Conservation (phyloP, 2,329 filamentous ascomycete species). For the Lithohypha guttulata region DNA sequence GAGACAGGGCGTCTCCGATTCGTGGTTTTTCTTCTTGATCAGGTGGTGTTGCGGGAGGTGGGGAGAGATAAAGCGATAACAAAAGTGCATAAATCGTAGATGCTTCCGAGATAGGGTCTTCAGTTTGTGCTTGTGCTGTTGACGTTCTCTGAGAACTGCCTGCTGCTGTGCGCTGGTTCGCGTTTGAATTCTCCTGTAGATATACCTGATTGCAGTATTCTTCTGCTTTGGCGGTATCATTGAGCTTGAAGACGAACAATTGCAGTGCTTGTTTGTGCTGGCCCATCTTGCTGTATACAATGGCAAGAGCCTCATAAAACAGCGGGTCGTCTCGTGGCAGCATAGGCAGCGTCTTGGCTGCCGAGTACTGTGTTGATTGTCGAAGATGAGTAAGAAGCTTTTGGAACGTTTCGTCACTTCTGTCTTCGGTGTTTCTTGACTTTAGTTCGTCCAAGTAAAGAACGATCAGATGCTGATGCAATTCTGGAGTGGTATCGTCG, state of each 20-base stretch:
- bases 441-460: constrained; percentile 52
- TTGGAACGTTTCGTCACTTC: constrained; percentile 42
- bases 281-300: constrained; percentile 88
- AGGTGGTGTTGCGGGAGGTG: constrained; percentile 36
- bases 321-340: constrained; percentile 71
- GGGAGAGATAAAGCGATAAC: constrained; percentile 77
- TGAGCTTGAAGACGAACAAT: constrained; percentile 92
- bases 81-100: constrained; percentile 87
- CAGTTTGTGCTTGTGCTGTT: constrained; percentile 21
- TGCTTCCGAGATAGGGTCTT: constrained; percentile 43
- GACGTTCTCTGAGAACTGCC: constrained; percentile 30
- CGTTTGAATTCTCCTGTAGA: constrained; percentile 41
- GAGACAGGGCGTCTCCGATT: constrained; percentile 67
- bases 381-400: constrained; percentile 65
- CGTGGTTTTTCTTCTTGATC: constrained; percentile 57
- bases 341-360: constrained; percentile 62
- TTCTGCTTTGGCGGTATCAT: constrained; percentile 81
- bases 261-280: constrained; percentile 92
- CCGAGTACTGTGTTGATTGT: constrained; percentile 68
- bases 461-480: constrained; percentile 75
- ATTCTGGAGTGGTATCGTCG: constrained; percentile 70
- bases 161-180: constrained; percentile 22
- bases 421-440: constrained; percentile 25
- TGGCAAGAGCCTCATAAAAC: constrained; percentile 82
- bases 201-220: constrained; percentile 89